Conservation (phyloP, 129 eudicot genomes). For the Smallanthus sonchifolius region DNA sequence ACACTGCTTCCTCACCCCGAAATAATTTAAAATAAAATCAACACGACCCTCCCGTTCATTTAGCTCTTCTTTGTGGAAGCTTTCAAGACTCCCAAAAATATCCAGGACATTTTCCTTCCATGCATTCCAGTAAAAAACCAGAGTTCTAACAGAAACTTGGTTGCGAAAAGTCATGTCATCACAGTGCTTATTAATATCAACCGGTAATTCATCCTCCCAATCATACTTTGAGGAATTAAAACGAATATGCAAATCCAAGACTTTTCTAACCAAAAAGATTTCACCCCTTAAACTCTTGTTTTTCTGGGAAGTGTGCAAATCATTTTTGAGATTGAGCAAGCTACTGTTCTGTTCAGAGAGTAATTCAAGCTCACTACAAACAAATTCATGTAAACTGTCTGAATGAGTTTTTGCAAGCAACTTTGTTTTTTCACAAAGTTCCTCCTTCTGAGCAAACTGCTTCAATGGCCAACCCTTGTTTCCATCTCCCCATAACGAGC, state of each 20-base stretch:
- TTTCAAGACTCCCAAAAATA: conserved; percentile 36
- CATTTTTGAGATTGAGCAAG: conserved; percentile 31
- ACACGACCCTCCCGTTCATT: conserved; percentile 13
- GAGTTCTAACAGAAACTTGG: conserved; percentile 42
- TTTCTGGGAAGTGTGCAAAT: conserved; percentile 25
- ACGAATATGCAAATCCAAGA: conserved; percentile 42
- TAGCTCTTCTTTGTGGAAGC: conserved; percentile 11
- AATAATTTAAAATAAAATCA: conserved; percentile 47
- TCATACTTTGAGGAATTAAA: conserved; percentile 39
- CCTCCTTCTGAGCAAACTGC: conserved; percentile 36
- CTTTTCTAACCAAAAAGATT: conserved; percentile 31
- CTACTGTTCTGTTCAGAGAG: conserved; percentile 34
- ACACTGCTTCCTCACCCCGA: conserved; percentile 46
- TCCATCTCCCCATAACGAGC: conserved; percentile 44
- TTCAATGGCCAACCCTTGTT: conserved; percentile 61
- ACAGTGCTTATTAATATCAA: conserved; percentile 19
- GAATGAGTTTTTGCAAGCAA: conserved; percentile 30
- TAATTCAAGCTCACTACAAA: conserved; percentile 40
- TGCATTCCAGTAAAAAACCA: conserved; percentile 48
- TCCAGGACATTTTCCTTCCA: conserved; percentile 36
- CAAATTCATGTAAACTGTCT: conserved; percentile 20
- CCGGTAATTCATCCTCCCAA: conserved; percentile 31
- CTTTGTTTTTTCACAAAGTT: conserved; percentile 44
- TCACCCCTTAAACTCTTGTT: conserved; percentile 35
- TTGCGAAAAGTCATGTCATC: conserved; percentile 29